A percentile compares a stretch with the other conserved stretches of the same genome.
These are phyloP conservation scores for Euclidium syriacum DNA, from an alignment of 345 rosid species.

Conservation along the genomic window DNA sequence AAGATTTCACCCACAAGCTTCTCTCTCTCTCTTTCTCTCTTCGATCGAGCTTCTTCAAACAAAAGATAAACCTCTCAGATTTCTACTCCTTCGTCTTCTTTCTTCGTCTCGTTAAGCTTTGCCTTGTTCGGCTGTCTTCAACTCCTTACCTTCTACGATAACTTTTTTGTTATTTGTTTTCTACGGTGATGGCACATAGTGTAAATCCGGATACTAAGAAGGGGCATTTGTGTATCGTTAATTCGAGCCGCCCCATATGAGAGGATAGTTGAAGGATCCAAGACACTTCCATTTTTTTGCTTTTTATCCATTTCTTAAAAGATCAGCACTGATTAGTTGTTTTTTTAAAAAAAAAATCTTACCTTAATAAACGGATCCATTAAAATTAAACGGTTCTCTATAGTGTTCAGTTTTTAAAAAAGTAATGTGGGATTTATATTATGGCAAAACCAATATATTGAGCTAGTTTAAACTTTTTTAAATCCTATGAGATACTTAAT, in stretches of 20 bases:
- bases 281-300: constrained; percentile 31
- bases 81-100: constrained; percentile 19
- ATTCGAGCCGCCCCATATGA: constrained; percentile 45
- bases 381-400: too few relatives aligned
- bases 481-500: too few relatives aligned
- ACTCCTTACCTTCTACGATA: constrained; percentile 35
- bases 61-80: neutral
- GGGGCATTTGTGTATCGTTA: constrained; percentile 30
- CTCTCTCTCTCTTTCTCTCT: neutral
- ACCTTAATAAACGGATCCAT: constrained; percentile 9
- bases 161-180: constrained; percentile 21
- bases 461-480: too few relatives aligned
- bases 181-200: constrained; percentile 39
- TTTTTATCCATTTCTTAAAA: neutral
- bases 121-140: constrained; percentile 2
- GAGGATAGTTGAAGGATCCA: constrained; percentile 54
- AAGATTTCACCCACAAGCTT: neutral
- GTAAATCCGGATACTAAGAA: constrained; percentile 41
- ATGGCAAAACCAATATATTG: too few relatives aligned
- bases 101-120: constrained; percentile 19
- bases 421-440: too few relatives aligned
- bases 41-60: neutral
- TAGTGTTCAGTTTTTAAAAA: too few relatives aligned
- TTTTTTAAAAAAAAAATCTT: neutral
- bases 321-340: neutral